Base-by-base conservation (phyloP, 129 eudicot genomes). In the Pittosporum tobira region DNA sequence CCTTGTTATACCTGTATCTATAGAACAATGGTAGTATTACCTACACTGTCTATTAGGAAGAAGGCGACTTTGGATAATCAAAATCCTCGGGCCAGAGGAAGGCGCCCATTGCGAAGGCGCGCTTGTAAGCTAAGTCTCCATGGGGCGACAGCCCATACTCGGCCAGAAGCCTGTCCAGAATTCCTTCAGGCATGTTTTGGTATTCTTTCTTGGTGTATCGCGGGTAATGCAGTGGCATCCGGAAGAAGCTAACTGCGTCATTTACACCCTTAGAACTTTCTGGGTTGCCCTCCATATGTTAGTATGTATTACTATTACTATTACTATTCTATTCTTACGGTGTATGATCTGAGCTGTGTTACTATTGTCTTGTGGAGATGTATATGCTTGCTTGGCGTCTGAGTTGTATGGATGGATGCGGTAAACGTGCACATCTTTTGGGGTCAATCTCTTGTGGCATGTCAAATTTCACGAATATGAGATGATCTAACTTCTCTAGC, bases 201-300 rank as follows among this genome's bases (percentile, higher is more conserved):
- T 72, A 72, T 48, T 72, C 77, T 46, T 65, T 43, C 58, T 64
- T 64, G 20, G 72, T 65, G 77, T 57, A 72, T 56, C 77, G 53
- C 27, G 77, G 77, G 28, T 72, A 72, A 25, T 72, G 77, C 20
- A 72, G 16, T 18, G 77, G 77, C 77, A 72, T 72, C 31, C 59
- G 77, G 11, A 72, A 72, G 57, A 1, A 31, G 9, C 5, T 1
- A 3, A 56, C 61, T 34, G 7, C 11, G 6, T 34, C 10, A 34
- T 34, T 34, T 34, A 2, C 40, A 34, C 40, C 40, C 7, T n/a
- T n/a, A n/a, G n/a, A n/a, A n/a, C n/a, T n/a, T n/a, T n/a, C n/a
- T n/a, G n/a, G n/a, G n/a, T n/a, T n/a, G n/a, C n/a, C n/a, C n/a
- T n/a, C n/a, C n/a, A n/a, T n/a, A n/a, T n/a, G n/a, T n/a, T n/a